phyloP scores from a whole-genome alignment of 2,329 filamentous ascomycete genomes.

The Paraconiothyrium brasiliense region DNA sequence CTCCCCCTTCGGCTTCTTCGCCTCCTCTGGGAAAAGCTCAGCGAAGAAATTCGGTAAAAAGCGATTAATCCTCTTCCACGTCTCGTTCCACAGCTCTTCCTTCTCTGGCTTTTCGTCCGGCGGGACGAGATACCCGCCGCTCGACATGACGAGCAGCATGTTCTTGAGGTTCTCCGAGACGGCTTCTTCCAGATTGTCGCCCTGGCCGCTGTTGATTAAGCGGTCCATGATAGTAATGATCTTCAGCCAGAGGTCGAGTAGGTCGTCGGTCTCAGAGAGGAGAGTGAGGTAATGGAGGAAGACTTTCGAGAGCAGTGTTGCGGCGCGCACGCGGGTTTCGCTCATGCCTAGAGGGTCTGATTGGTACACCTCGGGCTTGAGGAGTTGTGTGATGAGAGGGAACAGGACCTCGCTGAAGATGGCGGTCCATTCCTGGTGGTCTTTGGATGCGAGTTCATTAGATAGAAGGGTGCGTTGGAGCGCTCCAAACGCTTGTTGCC shows the following conservation, averaged over 20 bases:
- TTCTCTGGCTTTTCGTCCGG: conserved; percentile 64
- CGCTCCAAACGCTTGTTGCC: conserved; percentile 85
- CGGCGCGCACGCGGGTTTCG: conserved; percentile 90
- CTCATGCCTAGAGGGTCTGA: conserved; percentile 93
- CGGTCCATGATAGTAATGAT: conserved; percentile 96
- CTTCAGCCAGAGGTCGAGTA: conserved; percentile 90
- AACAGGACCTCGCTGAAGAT: conserved; percentile 96
- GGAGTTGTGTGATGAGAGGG: conserved; percentile 82
- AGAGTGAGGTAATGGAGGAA: conserved; percentile 93
- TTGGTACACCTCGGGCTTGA: conserved; percentile 95
- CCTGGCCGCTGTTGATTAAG: conserved; percentile 93
- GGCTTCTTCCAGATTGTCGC: conserved; percentile 90
- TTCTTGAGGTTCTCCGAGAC: conserved; percentile 97
- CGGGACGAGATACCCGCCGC: conserved; percentile 82
- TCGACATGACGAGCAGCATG: conserved; percentile 93
- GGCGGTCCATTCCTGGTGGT: conserved; percentile 91
- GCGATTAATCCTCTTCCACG: conserved; percentile 66
- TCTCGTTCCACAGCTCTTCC: conserved; percentile 68
- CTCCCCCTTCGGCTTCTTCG: conserved; percentile 38
- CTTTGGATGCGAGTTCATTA: conserved; percentile 80
- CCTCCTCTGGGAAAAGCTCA: conserved; percentile 66
- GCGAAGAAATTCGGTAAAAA: conserved; percentile 68
- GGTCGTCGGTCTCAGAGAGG: conserved; percentile 84
- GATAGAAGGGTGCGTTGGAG: conserved; percentile 88
- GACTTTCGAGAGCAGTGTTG: conserved; percentile 91